Evolutionary conservation across 1,139 yeast genomes (phyloP), one percentile per base, ranked within the genome.

Genomic region (Candida dubliniensis): DNA sequence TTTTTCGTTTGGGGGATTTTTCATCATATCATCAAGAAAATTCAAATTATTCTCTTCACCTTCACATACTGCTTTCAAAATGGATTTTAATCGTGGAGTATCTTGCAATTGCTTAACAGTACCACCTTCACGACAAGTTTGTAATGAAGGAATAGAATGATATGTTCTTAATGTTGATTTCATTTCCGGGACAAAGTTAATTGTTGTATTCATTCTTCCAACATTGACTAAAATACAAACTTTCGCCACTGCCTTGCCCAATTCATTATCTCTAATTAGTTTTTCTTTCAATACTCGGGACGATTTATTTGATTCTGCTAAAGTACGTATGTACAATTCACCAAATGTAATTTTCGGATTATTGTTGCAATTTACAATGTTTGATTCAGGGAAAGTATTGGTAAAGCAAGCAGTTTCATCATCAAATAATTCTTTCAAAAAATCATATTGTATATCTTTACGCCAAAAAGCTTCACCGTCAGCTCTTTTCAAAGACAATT

Each of bases 171-270:
- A 73, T 50, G 91, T 93, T 0, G 96, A 89, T 53, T 90, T 84
- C 98, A 91, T 91, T 60, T 90, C 97, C n/a, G 95, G 90, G 45
- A 89, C 96, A 60, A 91, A 93, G 64, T 91, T 91, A 43, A 93
- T 84, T 4, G 98, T 93, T 2, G 99, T 93, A 67, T 93, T 93
- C 82, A 93, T 83, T 51, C 98, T 74, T 4, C 98, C 98, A 38
- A 90, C 82, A 60, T 93, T 93, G 25, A 93, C 98, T 50, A 93
- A 72, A 36, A 93, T 67, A 52, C 96, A 88, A 27, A 89, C 84
- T 75, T 88, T 82, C 42, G 90, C 87, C 41, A 89, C 89, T 12
- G 89, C 81, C 40, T 80, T 72, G 2, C 88, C 87, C 66, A 79
- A 75, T 37, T 79, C 79, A 47, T 74, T 76, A 50, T 86, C 89